Evolutionary conservation across 1,139 yeast species (phyloP).

Genomic region (Pichia cactophila): DNA sequence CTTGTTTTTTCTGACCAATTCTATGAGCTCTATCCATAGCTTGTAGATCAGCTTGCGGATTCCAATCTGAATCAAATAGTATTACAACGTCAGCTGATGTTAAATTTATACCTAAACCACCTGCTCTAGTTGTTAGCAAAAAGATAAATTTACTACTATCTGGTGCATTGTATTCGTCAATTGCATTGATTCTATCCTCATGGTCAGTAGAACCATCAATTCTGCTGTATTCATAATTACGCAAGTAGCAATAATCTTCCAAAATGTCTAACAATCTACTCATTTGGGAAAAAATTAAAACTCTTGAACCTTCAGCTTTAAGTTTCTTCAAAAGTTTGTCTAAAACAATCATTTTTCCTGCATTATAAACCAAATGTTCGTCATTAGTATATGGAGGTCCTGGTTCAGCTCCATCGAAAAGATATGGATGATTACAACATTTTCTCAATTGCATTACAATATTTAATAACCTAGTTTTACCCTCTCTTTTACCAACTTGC

Average conservation of each 20-base stretch:
- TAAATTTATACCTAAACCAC: constrained; percentile 92
- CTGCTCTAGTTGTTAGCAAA: constrained; percentile 93
- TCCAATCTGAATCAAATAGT: constrained; percentile 94
- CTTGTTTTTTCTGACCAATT: constrained; percentile 96
- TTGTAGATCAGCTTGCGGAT: constrained; percentile 96
- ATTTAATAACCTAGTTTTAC: constrained; percentile 80
- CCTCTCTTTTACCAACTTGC: constrained; percentile 79
- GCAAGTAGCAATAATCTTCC: constrained; percentile 83
- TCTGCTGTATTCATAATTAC: constrained; percentile 82
- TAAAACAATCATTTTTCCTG: constrained; percentile 84
- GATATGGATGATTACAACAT: constrained; percentile 94
- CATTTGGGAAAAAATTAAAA: constrained; percentile 92
- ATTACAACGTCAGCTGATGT: constrained; percentile 91
- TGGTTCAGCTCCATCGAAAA: constrained; percentile 97
- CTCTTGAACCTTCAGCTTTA: constrained; percentile 77
- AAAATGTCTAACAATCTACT: constrained; percentile 82
- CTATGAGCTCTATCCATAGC: constrained; percentile 99
- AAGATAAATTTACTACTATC: constrained; percentile 79
- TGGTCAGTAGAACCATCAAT: constrained; percentile 95
- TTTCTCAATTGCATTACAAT: constrained; percentile 95
- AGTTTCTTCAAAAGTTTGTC: constrained; percentile 75
- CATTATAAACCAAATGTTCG: constrained; percentile 79
- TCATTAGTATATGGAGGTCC: constrained; percentile 98
- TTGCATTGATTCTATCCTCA: constrained; percentile 86
- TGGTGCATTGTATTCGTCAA: constrained; percentile 84